Evolutionary conservation across 306 rosid genomes (phyloP).

Genomic region (Casuarina equisetifolia): DNA sequence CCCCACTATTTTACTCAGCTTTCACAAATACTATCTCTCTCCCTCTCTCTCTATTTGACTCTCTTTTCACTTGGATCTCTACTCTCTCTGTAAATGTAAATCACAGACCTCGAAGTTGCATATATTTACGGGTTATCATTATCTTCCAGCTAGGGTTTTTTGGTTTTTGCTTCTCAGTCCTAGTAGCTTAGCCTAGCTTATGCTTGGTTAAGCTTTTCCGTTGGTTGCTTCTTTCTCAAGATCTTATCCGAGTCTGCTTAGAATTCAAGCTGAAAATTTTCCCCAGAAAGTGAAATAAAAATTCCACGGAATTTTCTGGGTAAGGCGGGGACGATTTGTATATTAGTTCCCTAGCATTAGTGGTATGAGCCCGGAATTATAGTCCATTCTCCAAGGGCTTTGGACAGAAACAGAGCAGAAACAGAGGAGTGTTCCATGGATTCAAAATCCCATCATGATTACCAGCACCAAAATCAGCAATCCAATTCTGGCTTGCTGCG

Average conservation of each 20-base stretch:
- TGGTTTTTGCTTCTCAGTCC: neutral
- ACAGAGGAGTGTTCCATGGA: conserved; percentile 45
- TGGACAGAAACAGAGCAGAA: neutral
- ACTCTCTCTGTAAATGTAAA: conserved; percentile 13
- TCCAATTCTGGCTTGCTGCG: conserved; percentile 70
- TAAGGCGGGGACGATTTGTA: conserved; percentile 22
- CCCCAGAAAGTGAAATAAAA: conserved; percentile 28
- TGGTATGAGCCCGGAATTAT: conserved; percentile 24
- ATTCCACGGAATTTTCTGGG: conserved; percentile 41
- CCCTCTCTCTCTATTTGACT: neutral
- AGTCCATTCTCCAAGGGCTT: conserved; percentile 16
- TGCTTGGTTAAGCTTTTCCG: conserved; percentile 16
- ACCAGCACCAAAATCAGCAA: conserved; percentile 40
- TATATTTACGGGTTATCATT: conserved; percentile 29
- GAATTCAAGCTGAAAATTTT: conserved; percentile 46
- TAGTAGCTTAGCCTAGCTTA: conserved; percentile 19
- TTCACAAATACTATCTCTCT: conserved; percentile 3
- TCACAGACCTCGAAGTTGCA: conserved; percentile 30
- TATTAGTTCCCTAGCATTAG: conserved; percentile 33
- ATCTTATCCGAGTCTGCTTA: conserved; percentile 86
- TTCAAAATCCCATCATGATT: conserved; percentile 44
- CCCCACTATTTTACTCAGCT: conserved; percentile 12
- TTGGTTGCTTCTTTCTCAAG: conserved; percentile 68
- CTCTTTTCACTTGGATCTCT: conserved; percentile 25
- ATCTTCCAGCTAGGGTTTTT: conserved; percentile 22